Conservation (phyloP, 2,329 filamentous ascomycete species). For the Blastomyces emzantsi region DNA sequence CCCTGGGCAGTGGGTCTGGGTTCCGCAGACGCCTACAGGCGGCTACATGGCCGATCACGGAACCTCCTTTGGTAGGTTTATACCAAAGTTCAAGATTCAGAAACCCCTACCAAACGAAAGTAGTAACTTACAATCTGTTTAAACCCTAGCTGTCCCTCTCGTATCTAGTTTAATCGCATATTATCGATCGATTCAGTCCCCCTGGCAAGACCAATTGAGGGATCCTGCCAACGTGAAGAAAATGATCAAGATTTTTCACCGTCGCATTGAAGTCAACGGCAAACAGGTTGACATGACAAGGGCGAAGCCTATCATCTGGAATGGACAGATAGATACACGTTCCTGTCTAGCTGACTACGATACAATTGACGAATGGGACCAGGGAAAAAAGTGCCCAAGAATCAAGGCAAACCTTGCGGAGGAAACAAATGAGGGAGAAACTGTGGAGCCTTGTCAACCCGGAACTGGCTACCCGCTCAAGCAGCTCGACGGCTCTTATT, state of each 20-base stretch:
- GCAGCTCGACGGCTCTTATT: background rate
- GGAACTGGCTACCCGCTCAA: background rate
- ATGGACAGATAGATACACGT: background rate
- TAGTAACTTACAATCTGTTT: no score
- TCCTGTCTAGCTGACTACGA: background rate
- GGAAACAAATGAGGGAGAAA: background rate
- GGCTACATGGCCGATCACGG: no score
- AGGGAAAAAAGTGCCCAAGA: background rate
- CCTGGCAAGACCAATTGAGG: background rate
- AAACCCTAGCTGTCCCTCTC: background rate
- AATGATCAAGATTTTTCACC: slow-evolving; percentile 6
- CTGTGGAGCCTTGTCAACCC: background rate
- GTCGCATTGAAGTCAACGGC: no score
- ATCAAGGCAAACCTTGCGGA: background rate
- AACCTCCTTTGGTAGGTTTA: no score
- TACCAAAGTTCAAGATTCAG: no score
- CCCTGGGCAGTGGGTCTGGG: no score
- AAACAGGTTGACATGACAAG: no score
- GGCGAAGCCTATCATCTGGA: slow-evolving; percentile 7
- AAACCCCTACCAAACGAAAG: no score
- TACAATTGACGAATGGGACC: background rate
- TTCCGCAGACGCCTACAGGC: no score
- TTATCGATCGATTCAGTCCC: background rate
- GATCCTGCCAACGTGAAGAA: slow-evolving; percentile 3
- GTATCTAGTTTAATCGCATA: background rate